A percentile compares a stretch with the other conserved stretches of the same genome.
phyloP scores from a whole-genome alignment of 306 rosid genomes.

The Rosa rugosa region DNA sequence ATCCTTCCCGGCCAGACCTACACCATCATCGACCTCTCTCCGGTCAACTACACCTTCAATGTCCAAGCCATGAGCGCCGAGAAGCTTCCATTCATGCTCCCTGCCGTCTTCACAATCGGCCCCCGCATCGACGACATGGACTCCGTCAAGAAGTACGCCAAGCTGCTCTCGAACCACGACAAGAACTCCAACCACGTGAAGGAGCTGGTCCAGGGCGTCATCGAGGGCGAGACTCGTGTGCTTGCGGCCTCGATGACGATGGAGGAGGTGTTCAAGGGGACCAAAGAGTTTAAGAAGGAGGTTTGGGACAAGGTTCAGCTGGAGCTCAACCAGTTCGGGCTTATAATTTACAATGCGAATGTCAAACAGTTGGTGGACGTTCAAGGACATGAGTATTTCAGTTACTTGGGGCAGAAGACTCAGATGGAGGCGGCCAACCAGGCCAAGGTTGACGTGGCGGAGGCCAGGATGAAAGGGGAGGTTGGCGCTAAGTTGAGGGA shows the following conservation, averaged over 20 bases:
- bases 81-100: constrained; percentile 62
- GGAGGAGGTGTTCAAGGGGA: constrained; percentile 39
- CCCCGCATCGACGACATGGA: constrained; percentile 30
- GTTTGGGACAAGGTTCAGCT: constrained; percentile 53
- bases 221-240: constrained; percentile 63
- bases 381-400: constrained; percentile 51
- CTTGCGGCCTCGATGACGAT: constrained; percentile 56
- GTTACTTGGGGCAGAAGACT: constrained; percentile 56
- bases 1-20: constrained; percentile 36
- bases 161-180: constrained; percentile 33
- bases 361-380: constrained; percentile 58
- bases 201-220: constrained; percentile 45
- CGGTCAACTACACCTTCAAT: constrained; percentile 60
- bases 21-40: constrained; percentile 41
- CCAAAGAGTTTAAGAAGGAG: constrained; percentile 51
- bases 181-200: constrained; percentile 51
- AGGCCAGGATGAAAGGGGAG: constrained; percentile 33
- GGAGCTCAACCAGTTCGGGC: constrained; percentile 54
- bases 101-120: constrained; percentile 55
- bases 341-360: constrained; percentile 57
- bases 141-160: constrained; percentile 40
- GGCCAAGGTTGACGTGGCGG: constrained; percentile 37
- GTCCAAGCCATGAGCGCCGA: constrained; percentile 69
- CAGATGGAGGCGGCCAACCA: constrained; percentile 63
- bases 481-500: constrained; percentile 30